phyloP scores from a whole-genome alignment of 768 basidiomycete species.

The Trametes sanguinea region DNA sequence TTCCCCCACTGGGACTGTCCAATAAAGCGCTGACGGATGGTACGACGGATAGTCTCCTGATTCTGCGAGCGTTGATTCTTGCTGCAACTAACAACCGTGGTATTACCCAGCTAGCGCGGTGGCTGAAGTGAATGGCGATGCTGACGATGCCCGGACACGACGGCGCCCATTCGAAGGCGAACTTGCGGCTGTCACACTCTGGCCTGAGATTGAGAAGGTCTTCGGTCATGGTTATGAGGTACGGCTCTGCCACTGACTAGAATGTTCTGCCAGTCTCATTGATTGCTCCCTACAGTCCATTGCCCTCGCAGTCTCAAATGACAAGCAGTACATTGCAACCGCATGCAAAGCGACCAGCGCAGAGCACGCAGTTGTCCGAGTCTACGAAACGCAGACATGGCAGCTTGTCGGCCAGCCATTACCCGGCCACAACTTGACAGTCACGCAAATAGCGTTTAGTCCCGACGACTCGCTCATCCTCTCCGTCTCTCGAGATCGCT shows the following conservation, averaged over 20 bases:
- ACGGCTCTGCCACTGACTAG: constrained; percentile 15
- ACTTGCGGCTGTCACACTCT: constrained; percentile 81
- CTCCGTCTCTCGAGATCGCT: constrained; percentile 88
- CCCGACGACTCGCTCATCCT: constrained; percentile 77
- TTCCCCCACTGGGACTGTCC: constrained; percentile 91
- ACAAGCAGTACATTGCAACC: constrained; percentile 74
- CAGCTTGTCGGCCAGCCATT: constrained; percentile 72
- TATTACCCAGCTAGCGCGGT: constrained; percentile 9
- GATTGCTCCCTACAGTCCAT: constrained; percentile 59
- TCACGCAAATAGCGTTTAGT: constrained; percentile 90
- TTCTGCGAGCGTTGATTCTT: neutral
- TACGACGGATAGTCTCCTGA: constrained; percentile 30
- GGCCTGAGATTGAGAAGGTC: constrained; percentile 96
- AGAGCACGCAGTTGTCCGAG: constrained; percentile 87
- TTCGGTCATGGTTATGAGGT: constrained; percentile 99
- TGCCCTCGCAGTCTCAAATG: constrained; percentile 73
- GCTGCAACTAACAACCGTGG: neutral
- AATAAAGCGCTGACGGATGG: constrained; percentile 87
- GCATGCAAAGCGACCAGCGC: constrained; percentile 86
- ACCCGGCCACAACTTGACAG: constrained; percentile 82
- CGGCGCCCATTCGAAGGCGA: constrained; percentile 83
- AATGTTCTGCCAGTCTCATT: neutral
- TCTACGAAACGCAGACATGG: constrained; percentile 76
- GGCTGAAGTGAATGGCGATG: constrained; percentile 8
- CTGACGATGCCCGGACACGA: constrained; percentile 24